Conservation (phyloP, 2,329 filamentous ascomycete species). For the Pseudogymnoascus sp. region DNA sequence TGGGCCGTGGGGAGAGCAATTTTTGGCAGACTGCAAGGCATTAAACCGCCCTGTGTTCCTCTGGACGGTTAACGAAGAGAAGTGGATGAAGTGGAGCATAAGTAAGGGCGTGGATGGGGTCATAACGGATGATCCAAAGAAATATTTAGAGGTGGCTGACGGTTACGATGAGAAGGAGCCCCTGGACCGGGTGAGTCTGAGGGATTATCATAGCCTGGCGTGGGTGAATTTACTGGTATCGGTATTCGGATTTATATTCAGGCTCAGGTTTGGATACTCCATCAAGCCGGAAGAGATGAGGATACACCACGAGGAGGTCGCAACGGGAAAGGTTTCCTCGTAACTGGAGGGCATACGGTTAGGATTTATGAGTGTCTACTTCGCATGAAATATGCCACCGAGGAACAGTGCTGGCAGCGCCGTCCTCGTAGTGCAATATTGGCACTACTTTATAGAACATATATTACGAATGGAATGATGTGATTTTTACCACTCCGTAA, state of each 20-base stretch:
- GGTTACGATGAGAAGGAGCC: conserved; percentile 23
- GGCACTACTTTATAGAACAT: background rate
- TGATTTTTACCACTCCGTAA: background rate
- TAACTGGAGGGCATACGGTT: background rate
- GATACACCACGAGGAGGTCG: background rate
- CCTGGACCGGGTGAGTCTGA: conserved; percentile 13
- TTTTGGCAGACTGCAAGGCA: conserved; percentile 54
- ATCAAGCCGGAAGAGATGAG: background rate
- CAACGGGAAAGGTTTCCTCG: background rate
- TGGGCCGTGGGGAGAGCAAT: conserved; percentile 57
- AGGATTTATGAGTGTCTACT: background rate
- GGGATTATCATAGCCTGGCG: conserved; percentile 8
- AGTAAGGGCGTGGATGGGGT: conserved; percentile 63
- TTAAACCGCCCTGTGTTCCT: conserved; percentile 57
- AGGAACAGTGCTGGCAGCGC: background rate
- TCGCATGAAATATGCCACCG: background rate
- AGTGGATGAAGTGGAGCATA: conserved; percentile 77
- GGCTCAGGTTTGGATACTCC: conserved; percentile 14
- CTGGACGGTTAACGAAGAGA: conserved; percentile 81
- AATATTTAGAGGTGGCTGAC: conserved; percentile 55
- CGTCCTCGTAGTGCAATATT: background rate
- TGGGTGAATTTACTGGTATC: background rate
- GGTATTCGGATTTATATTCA: conserved; percentile 20
- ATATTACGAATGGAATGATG: background rate
- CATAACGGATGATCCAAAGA: conserved; percentile 73